Base-by-base conservation (phyloP, 371 early-diverging fungal species). In the Mucor indicus region DNA sequence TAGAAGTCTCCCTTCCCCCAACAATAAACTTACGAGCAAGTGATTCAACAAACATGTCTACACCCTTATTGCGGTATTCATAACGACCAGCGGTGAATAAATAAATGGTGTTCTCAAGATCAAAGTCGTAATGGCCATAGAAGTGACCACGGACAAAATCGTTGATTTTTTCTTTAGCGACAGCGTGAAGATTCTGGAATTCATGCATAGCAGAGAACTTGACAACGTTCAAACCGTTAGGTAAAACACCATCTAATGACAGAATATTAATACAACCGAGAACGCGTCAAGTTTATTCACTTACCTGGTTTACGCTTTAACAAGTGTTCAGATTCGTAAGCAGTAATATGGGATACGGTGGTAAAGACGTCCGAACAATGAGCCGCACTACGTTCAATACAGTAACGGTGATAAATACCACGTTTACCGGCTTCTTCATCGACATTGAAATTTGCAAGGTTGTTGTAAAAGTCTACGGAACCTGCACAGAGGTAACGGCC, bases 11-110 rank as follows among this genome's bases (percentile, higher is more conserved):
- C n/a, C n/a, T n/a, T n/a, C n/a, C n/a, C n/a, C n/a, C n/a, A n/a
- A n/a, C n/a, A n/a, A n/a, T n/a, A n/a, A 16, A 80, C 85, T 73
- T 80, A 90, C 95, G 85, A 10, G 85, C 89, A 53, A 96, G 77
- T 1, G 90, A 77, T 64, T 97, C 96, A 11, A 97, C 82, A 61
- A 80, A 93, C 95, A 96, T 95, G 74, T 97, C 98, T 7, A 95
- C 82, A 38, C 98, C 98, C 75, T 97, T 97, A 77, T 97, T 97
- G 53, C 95, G 84, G 71, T 85, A 96, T 69, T 97, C 96, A 57
- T 93, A 94, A 38, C 96, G 87, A n/a, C 98, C 98, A 27, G 98
- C 96, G 0, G 94, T 95, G 75, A 97, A 97, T 58, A 96, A 92
- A 72, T 97, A 97, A 20, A 97, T 76, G 4, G 96, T 96, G 61